Evolutionary conservation across 2,329 filamentous ascomycete genomes (phyloP).

Genomic region (Cercospora nicotianae): DNA sequence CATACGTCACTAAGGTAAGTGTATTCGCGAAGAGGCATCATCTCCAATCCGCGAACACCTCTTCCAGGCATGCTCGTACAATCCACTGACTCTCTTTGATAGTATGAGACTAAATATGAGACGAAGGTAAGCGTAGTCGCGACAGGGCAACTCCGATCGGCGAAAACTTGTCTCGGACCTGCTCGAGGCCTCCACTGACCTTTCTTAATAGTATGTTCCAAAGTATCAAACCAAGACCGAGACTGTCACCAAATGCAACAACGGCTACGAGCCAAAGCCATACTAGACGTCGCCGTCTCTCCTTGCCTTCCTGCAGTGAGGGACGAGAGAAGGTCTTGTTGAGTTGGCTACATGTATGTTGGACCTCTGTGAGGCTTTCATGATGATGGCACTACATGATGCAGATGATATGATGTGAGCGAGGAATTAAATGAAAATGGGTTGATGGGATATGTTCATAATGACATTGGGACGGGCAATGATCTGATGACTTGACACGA

Average conservation of each 20-base stretch:
- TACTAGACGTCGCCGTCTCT: background rate
- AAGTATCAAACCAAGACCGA: conserved; percentile 2
- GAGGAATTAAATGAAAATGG: background rate
- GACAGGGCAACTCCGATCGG: no score
- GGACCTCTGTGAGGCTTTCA: background rate
- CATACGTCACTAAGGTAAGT: no score
- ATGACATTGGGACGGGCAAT: background rate
- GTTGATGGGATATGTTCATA: background rate
- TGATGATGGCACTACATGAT: background rate
- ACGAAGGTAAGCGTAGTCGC: no score
- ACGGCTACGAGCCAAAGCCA: background rate
- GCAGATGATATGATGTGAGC: background rate
- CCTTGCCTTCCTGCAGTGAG: background rate
- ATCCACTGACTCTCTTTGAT: no score
- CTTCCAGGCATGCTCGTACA: no score
- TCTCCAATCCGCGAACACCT: no score
- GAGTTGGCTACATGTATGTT: background rate
- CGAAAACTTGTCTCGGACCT: no score
- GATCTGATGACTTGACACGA: background rate
- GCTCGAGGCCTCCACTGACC: no score
- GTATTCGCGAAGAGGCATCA: no score
- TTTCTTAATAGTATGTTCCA: background rate
- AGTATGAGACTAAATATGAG: background rate
- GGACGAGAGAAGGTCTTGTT: background rate
- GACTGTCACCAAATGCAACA: background rate